A percentile compares a stretch with the other conserved stretches of the same genome.
Evolutionary conservation across 2,329 filamentous ascomycete species (phyloP).

Genomic region (Periconia digitata): DNA sequence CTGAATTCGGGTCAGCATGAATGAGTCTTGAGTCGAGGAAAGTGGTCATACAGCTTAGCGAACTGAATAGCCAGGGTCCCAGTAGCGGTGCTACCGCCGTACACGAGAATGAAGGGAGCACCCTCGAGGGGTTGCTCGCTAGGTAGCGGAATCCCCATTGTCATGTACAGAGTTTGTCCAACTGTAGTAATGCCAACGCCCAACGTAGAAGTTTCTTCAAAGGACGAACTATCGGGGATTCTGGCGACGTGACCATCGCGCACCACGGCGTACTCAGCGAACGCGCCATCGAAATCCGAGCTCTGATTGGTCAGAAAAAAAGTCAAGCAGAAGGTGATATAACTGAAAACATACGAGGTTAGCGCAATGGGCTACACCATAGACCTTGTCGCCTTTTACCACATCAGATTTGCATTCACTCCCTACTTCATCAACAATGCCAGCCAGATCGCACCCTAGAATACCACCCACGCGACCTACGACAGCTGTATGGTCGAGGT

Average conservation of each 20-base stretch:
- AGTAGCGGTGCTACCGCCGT: conserved; percentile 55
- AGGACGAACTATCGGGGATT: conserved; percentile 51
- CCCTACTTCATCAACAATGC: conserved; percentile 53
- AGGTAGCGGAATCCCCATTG: conserved; percentile 46
- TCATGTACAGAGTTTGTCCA: conserved; percentile 52
- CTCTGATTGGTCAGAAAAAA: neutral
- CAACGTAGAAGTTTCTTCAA: conserved; percentile 57
- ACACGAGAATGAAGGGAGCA: conserved; percentile 49
- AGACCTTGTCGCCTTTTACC: conserved; percentile 53
- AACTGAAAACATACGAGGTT: conserved; percentile 1
- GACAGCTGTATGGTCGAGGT: conserved; percentile 53
- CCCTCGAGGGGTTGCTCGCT: conserved; percentile 42
- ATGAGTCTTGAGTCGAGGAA: conserved; percentile 49
- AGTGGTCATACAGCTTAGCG: conserved; percentile 52
- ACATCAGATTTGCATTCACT: conserved; percentile 47
- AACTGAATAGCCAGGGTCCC: conserved; percentile 53
- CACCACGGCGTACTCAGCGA: conserved; percentile 56
- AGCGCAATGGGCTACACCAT: conserved; percentile 51
- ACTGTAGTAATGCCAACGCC: conserved; percentile 56
- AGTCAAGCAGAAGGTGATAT: neutral
- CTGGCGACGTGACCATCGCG: conserved; percentile 54
- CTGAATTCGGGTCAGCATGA: conserved; percentile 52
- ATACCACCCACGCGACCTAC: conserved; percentile 4
- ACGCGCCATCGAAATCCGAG: conserved; percentile 52
- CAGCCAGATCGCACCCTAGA: conserved; percentile 52